Percentiles rank a stretch among this genome's conserved stretches.
These are phyloP conservation scores for Heterobasidion irregulare DNA, from an alignment of 1,284 basidiomycete species.

Conservation along the genomic window DNA sequence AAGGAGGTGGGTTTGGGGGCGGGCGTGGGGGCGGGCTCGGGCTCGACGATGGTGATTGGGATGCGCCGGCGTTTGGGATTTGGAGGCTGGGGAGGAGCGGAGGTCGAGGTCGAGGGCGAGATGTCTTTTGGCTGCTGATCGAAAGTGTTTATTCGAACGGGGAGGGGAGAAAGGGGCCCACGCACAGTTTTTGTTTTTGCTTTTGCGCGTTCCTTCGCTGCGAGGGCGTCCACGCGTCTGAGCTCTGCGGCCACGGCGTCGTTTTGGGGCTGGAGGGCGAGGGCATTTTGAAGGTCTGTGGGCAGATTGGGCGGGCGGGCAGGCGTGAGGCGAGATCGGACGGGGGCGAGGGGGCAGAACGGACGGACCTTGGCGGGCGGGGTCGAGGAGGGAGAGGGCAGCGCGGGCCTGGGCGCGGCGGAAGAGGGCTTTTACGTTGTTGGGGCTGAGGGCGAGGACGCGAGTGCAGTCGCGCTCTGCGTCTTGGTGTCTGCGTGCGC, in stretches of 20 bases:
- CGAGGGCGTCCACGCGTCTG: constrained; percentile 31
- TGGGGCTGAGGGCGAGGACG: constrained; percentile 37
- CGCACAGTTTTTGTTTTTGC: constrained; percentile 21
- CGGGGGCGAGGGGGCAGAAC: background rate
- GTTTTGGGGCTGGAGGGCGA: constrained; percentile 51
- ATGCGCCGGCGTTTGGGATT: constrained; percentile 46
- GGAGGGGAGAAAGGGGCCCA: constrained; percentile 2
- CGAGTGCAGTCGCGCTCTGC: constrained; percentile 66
- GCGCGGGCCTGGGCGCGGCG: constrained; percentile 61
- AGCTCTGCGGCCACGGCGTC: constrained; percentile 49
- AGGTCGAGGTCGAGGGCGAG: constrained; percentile 13
- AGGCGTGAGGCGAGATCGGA: background rate
- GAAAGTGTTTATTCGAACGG: constrained; percentile 8
- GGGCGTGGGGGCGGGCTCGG: no score
- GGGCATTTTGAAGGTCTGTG: constrained; percentile 53
- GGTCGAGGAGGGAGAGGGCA: constrained; percentile 38
- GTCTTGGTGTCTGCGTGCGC: constrained; percentile 49
- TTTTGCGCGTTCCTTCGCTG: constrained; percentile 18
- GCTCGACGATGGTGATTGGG: constrained; percentile 62
- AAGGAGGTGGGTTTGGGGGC: constrained; percentile 14
- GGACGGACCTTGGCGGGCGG: constrained; percentile 49
- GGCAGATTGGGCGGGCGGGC: background rate
- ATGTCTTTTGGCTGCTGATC: constrained; percentile 11
- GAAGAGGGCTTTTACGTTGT: constrained; percentile 69
- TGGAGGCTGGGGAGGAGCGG: constrained; percentile 7